Evolutionary conservation across 352 stramenopile species (phyloP), one percentile per base, ranked within the genome.

Genomic region (Pythium insidiosum): DNA sequence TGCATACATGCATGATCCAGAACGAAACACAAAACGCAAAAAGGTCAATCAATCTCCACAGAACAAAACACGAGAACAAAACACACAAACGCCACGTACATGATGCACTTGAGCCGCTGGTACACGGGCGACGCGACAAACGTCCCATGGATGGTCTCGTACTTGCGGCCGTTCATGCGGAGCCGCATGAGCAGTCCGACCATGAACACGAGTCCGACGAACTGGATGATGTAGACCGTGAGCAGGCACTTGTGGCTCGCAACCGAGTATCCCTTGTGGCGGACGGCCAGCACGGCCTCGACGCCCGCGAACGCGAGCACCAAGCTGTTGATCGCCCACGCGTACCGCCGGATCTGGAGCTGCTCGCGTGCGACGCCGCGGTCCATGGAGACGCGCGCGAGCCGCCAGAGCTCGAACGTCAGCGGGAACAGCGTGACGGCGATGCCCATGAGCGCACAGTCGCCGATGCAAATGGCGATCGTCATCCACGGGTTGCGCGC

Each of bases 71-170:
- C n/a, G n/a, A n/a, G n/a, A n/a, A n/a, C n/a, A n/a, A n/a, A n/a
- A n/a, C n/a, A n/a, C n/a, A n/a, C n/a, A n/a, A n/a, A n/a, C n/a
- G n/a, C n/a, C n/a, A 83, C 66, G 46, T 83, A 73, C 51, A 88
- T 43, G 36, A 88, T 56, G 40, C 51, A 30, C 58, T 85, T 85
- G 43, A 88, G 66, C n/a, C 75, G 53, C 9, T 56, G 50, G 38
- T 88, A 88, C 9, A 88, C 45, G 30, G 75, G 75, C 29, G 75
- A 88, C 15, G 70, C 63, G 61, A 78, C 68, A 21, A 88, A 51
- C 6, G 77, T 61, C 21, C 73, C 73, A 35, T 88, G 72, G 22
- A 85, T 69, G 52, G 81, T 68, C 50, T 88, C 74, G 35, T 83
- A 65, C 38, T 85, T 82, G 18, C 73, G 56, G 7, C 74, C 74